A percentile compares a stretch with the other conserved stretches of the same genome.
Evolutionary conservation across 495 filamentous ascomycete species (phyloP).

Genomic region (Xylaria acuta): DNA sequence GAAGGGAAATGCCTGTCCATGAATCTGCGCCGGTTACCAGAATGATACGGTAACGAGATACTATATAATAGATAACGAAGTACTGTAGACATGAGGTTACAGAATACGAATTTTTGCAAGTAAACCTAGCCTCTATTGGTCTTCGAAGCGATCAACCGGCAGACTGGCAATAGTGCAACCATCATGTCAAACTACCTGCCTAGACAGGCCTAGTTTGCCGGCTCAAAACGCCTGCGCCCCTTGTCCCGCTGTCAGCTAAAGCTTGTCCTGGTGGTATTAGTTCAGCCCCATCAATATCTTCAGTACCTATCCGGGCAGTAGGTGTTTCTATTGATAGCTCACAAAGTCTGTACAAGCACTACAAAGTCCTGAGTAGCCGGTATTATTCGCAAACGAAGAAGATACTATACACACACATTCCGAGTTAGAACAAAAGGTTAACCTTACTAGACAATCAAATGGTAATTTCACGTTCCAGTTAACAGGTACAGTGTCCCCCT

Average conservation of each 20-base stretch:
- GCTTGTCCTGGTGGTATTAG: not conserved
- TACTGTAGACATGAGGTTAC: not conserved
- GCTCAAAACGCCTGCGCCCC: not conserved
- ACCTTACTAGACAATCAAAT: not conserved
- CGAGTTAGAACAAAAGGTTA: not conserved
- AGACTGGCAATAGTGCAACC: not conserved
- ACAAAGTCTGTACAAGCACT: not conserved
- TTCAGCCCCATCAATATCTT: not conserved
- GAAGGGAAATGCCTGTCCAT: not conserved
- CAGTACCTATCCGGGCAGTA: not conserved
- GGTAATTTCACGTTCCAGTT: not conserved
- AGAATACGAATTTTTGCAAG: not conserved
- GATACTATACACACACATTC: not conserved
- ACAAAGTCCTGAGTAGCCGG: not conserved
- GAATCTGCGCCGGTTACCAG: not conserved
- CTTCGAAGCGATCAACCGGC: not conserved
- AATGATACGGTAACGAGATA: not conserved
- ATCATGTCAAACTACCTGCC: slow-evolving; percentile 4
- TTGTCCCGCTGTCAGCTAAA: not conserved
- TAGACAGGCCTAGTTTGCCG: not conserved
- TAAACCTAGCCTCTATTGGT: not conserved
- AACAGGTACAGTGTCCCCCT: not conserved
- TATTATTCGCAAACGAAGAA: not conserved
- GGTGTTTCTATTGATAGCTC: not conserved
- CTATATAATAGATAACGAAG: not conserved